These are phyloP conservation scores for Trypanosoma scelopori DNA, from an alignment of 208 protist species.

Conservation along the genomic window DNA sequence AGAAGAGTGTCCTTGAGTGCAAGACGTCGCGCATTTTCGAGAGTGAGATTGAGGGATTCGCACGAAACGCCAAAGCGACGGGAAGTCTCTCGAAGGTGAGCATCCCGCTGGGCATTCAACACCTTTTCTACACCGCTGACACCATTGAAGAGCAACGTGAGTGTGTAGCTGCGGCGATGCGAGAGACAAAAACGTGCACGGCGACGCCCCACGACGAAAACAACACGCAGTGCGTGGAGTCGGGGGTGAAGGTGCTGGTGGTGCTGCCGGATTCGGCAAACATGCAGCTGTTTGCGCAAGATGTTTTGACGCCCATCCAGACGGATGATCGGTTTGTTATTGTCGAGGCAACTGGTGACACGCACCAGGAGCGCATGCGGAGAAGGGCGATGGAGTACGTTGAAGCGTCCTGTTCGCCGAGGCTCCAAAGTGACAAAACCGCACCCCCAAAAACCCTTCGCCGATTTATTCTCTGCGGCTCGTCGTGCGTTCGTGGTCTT, in stretches of 20 bases:
- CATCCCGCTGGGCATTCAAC: conserved; percentile 66
- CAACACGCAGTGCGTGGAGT: background rate
- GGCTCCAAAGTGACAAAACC: background rate
- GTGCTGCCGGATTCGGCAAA: conserved; percentile 65
- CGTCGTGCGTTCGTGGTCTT: conserved; percentile 65
- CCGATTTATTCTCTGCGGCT: conserved; percentile 44
- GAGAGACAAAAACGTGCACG: conserved; percentile 2
- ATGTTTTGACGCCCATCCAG: conserved; percentile 62
- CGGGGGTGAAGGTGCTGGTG: conserved; percentile 40
- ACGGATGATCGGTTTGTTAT: background rate
- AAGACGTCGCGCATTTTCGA: conserved; percentile 79
- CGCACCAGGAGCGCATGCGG: background rate
- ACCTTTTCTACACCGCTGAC: conserved; percentile 84
- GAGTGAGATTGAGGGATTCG: conserved; percentile 21
- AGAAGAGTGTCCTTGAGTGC: conserved; percentile 78
- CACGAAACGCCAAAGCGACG: conserved; percentile 22
- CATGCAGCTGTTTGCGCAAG: conserved; percentile 41
- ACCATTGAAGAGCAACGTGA: conserved; percentile 69
- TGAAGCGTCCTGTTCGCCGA: background rate
- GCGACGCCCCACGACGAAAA: background rate
- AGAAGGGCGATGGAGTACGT: background rate
- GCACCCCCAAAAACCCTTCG: conserved; percentile 1
- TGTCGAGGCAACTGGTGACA: conserved; percentile 1
- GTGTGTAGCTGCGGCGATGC: conserved; percentile 50
- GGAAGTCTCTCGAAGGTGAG: conserved; percentile 49